Evolutionary conservation across 2,329 filamentous ascomycete genomes (phyloP).

Genomic region (Verticillium zaregamsianum): DNA sequence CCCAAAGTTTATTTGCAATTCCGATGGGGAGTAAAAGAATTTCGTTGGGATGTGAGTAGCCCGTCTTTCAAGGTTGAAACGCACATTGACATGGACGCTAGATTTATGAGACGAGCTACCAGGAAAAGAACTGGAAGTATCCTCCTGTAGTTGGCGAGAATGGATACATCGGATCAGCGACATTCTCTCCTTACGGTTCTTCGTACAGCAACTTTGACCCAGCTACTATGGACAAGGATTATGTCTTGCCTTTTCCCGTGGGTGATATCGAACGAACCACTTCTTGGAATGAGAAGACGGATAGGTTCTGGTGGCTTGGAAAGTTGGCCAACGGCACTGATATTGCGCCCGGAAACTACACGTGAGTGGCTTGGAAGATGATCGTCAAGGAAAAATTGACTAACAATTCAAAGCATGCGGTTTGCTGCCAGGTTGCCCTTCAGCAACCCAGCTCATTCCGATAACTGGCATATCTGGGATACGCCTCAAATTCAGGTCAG

Average conservation of each 20-base stretch:
- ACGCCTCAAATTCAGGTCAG: conserved; percentile 10
- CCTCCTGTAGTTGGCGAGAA: conserved; percentile 20
- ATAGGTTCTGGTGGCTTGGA: conserved; percentile 22
- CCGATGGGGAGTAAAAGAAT: conserved; percentile 12
- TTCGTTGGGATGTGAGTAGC: conserved; percentile 11
- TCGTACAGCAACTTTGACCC: conserved; percentile 14
- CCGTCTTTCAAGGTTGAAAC: too few species aligned
- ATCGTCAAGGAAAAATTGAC: too few species aligned
- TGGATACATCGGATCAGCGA: conserved; percentile 21
- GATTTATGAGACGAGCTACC: conserved; percentile 20
- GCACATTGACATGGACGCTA: neutral
- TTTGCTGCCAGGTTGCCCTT: conserved; percentile 15
- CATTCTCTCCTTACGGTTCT: conserved; percentile 15
- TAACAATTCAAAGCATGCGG: conserved; percentile 4
- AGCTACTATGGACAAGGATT: conserved; percentile 16
- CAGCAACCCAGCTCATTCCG: conserved; percentile 12
- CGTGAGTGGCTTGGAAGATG: neutral
- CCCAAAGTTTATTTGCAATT: conserved; percentile 10
- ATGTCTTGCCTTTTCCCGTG: conserved; percentile 17
- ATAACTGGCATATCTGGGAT: conserved; percentile 16
- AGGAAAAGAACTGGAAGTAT: conserved; percentile 21
- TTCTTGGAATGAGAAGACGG: conserved; percentile 5
- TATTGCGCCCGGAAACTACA: conserved; percentile 20
- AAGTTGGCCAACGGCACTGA: conserved; percentile 20
- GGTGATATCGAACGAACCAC: conserved; percentile 14